Conservation (phyloP, 371 early-diverging fungal genomes). For the Paraphysoderma sedebokerense region DNA sequence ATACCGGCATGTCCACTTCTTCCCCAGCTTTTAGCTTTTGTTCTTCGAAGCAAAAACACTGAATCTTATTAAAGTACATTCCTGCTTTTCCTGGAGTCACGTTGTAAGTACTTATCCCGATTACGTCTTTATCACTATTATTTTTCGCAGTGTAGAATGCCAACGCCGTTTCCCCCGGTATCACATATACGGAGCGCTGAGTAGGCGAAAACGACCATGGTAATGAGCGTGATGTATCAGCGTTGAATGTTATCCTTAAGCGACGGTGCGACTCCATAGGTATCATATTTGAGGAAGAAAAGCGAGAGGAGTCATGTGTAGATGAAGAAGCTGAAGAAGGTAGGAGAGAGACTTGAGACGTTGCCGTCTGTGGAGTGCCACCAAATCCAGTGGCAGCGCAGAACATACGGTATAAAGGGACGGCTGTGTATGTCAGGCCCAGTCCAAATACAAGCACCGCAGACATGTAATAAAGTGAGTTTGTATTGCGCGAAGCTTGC, state of each 20-base stretch:
- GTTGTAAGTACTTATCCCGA: slow-evolving; percentile 95
- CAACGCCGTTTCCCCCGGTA: slow-evolving; percentile 91
- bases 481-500: slow-evolving; percentile 19
- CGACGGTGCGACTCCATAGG: slow-evolving; percentile 36
- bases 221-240: slow-evolving; percentile 59
- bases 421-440: slow-evolving; percentile 86
- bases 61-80: slow-evolving; percentile 92
- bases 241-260: slow-evolving; percentile 69
- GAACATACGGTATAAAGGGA: slow-evolving; percentile 87
- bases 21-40: slow-evolving; percentile 81
- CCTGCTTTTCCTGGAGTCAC: slow-evolving; percentile 87
- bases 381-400: slow-evolving; percentile 84
- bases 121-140: slow-evolving; percentile 69
- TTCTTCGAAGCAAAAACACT: slow-evolving; percentile 98
- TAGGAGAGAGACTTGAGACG: too few species aligned
- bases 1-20: slow-evolving; percentile 97
- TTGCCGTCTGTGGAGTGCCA: slow-evolving; percentile 48
- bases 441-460: slow-evolving; percentile 66
- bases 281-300: slow-evolving; percentile 24
- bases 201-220: slow-evolving; percentile 86
- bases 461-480: slow-evolving; percentile 50
- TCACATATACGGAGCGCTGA: slow-evolving; percentile 59
- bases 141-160: slow-evolving; percentile 94
- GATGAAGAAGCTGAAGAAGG: too few species aligned
- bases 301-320: slow-evolving; percentile 32